A percentile compares a stretch with the other conserved stretches of the same genome.
These are phyloP conservation scores for Cornus kousa DNA, from an alignment of 148 eudicot genomes.

Conservation along the genomic window DNA sequence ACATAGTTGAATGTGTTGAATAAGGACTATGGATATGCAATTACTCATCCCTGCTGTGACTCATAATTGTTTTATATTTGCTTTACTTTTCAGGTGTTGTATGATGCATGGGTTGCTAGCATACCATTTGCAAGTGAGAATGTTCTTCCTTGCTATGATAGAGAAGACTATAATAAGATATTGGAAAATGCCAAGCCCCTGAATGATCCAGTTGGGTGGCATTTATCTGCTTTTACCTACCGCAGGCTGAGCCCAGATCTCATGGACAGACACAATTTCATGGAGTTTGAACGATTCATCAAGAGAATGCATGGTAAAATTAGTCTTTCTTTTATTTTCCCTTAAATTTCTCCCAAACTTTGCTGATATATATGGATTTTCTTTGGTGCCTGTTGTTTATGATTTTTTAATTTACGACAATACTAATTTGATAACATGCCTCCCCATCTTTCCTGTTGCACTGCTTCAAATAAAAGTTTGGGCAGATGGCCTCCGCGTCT, in stretches of 20 bases:
- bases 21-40: too few relatives aligned
- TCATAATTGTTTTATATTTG: not conserved
- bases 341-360: too few relatives aligned
- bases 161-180: conserved; percentile 82
- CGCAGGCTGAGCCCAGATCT: conserved; percentile 68
- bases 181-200: conserved; percentile 78
- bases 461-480: too few relatives aligned
- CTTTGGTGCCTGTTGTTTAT: too few relatives aligned
- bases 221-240: conserved; percentile 88
- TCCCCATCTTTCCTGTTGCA: too few relatives aligned
- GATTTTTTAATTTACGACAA: too few relatives aligned
- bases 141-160: conserved; percentile 77
- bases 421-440: too few relatives aligned
- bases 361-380: too few relatives aligned
- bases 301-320: conserved; percentile 83
- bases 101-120: conserved; percentile 88
- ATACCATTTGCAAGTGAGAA: conserved; percentile 93
- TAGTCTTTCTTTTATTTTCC: not conserved
- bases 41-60: too few relatives aligned
- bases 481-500: too few relatives aligned
- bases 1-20: too few relatives aligned
- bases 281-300: conserved; percentile 76
- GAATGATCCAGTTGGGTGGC: conserved; percentile 81
- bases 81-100: conserved; percentile 50
- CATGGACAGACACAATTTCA: conserved; percentile 54